These are phyloP conservation scores for Aspergillus chevalieri DNA, from an alignment of 2,329 filamentous ascomycete species.

Conservation along the genomic window DNA sequence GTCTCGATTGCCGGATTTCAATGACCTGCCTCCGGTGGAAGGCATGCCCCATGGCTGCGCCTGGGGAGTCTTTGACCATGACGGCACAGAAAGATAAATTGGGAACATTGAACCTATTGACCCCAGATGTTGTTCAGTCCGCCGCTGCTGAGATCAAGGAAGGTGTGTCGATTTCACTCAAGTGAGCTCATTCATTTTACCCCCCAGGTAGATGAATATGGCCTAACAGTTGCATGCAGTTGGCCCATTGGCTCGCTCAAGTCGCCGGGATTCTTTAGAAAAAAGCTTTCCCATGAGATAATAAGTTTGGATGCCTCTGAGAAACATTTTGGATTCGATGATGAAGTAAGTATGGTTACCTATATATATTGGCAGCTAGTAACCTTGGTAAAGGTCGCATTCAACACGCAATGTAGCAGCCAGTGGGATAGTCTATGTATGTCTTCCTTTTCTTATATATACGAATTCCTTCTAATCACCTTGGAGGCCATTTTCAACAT, in stretches of 20 bases:
- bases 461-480: no score
- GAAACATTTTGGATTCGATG: slow-evolving; percentile 8
- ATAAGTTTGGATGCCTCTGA: slow-evolving; percentile 18
- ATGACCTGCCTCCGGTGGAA: slow-evolving; percentile 35
- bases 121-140: slow-evolving; percentile 36
- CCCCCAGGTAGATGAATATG: no score
- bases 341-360: neutral
- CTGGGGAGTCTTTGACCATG: slow-evolving; percentile 37
- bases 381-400: slow-evolving; percentile 16
- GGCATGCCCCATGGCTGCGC: slow-evolving; percentile 38
- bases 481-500: slow-evolving; percentile 9
- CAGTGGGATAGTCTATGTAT: slow-evolving; percentile 42
- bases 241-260: slow-evolving; percentile 20
- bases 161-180: slow-evolving; percentile 38
- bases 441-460: no score
- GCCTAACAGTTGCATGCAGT: neutral
- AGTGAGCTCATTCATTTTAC: slow-evolving; percentile 10
- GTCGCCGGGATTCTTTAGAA: slow-evolving; percentile 30
- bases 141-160: slow-evolving; percentile 40
- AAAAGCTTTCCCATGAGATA: slow-evolving; percentile 25
- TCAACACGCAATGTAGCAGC: slow-evolving; percentile 43
- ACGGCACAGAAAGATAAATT: slow-evolving; percentile 40
- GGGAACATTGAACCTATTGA: slow-evolving; percentile 44
- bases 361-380: no score
- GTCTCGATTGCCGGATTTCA: slow-evolving; percentile 26